phyloP scores from a whole-genome alignment of 2,329 filamentous ascomycete species.

The Scedosporium aurantiacum region DNA sequence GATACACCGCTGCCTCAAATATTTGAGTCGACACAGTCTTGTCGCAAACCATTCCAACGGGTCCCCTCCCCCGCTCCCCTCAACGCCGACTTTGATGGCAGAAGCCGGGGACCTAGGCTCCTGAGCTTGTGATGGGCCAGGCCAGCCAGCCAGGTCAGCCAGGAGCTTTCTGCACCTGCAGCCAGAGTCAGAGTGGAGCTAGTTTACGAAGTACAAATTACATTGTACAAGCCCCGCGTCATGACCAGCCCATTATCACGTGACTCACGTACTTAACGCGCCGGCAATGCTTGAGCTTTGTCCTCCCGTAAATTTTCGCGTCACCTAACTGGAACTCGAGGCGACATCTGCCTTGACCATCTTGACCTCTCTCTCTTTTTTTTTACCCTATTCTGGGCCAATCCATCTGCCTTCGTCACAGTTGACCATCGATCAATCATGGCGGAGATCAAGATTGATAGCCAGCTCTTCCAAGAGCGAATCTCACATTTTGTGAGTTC shows the following conservation, averaged over 20 bases:
- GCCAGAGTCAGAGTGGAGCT: too few relatives aligned
- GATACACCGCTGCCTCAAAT: background rate
- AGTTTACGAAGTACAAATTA: too few relatives aligned
- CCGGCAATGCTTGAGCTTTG: background rate
- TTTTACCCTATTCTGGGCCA: background rate
- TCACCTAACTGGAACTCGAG: background rate
- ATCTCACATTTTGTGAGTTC: constrained; percentile 74
- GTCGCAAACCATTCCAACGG: background rate
- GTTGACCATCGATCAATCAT: constrained; percentile 22
- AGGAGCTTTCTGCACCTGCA: too few relatives aligned
- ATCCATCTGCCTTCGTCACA: constrained; percentile 1
- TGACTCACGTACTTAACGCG: constrained; percentile 4
- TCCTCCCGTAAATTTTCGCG: constrained; percentile 5
- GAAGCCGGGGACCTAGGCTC: background rate
- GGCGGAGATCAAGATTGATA: constrained; percentile 90
- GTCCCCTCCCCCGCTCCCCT: background rate
- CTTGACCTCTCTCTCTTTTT: background rate
- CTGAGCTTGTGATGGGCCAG: background rate
- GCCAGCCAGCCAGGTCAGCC: too few relatives aligned
- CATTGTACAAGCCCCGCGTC: too few relatives aligned
- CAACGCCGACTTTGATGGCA: background rate
- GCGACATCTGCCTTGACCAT: background rate
- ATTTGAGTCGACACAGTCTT: background rate
- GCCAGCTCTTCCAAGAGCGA: constrained; percentile 85
- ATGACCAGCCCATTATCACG: background rate